phyloP scores from a whole-genome alignment of 306 rosid genomes.

The Cucurbita moschata region DNA sequence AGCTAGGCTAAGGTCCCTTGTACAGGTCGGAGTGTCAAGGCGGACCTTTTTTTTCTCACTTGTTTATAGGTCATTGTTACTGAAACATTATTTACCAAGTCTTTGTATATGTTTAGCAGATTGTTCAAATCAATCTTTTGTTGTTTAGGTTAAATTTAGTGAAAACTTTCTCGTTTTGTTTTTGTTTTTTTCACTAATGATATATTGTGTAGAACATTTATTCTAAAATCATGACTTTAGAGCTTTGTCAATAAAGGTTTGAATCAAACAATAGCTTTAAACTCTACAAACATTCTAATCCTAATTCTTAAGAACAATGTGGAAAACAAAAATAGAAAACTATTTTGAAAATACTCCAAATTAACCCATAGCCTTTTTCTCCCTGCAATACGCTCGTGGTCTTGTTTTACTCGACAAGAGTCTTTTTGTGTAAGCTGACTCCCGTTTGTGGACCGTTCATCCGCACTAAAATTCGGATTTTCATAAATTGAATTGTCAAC shows the following conservation, averaged over 20 bases:
- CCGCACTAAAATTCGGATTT: no score
- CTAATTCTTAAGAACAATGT: background rate
- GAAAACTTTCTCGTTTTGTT: background rate
- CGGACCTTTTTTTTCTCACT: background rate
- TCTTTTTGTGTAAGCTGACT: no score
- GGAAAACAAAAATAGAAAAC: background rate
- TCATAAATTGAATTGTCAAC: background rate
- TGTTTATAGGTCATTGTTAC: background rate
- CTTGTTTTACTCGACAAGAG: no score
- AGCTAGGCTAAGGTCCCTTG: background rate
- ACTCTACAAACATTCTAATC: no score
- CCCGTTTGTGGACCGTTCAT: no score
- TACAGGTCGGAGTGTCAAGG: background rate
- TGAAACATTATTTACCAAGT: background rate
- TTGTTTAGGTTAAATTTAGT: background rate
- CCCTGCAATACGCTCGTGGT: background rate
- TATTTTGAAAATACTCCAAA: background rate
- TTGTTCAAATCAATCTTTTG: background rate
- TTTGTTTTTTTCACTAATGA: background rate
- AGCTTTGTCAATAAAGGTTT: background rate
- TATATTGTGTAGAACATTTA: background rate
- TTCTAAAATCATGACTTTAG: background rate
- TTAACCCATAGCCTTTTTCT: background rate
- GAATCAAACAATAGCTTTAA: background rate
- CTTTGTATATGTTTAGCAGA: background rate